Conservation (phyloP, 768 basidiomycete species). For the Cubamyces sp. region DNA sequence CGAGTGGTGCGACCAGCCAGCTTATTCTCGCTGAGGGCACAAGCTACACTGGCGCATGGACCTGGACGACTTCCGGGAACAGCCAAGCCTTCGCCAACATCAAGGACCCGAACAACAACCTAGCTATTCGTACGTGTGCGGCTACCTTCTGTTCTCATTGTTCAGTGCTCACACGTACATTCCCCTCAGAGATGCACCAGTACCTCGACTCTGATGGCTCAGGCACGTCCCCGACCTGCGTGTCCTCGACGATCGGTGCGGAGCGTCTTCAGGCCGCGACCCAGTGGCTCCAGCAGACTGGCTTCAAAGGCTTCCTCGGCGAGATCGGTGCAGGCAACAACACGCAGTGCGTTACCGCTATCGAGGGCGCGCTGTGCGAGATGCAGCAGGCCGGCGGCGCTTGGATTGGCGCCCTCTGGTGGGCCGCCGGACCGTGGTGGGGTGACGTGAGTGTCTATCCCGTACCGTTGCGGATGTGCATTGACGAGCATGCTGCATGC, state of each 20-base stretch:
- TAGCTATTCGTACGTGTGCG: conserved; percentile 51
- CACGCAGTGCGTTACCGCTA: conserved; percentile 48
- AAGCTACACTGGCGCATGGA: conserved; percentile 63
- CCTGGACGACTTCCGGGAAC: conserved; percentile 64
- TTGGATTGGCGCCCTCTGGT: conserved; percentile 62
- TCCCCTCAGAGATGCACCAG: conserved; percentile 63
- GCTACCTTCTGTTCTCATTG: background rate
- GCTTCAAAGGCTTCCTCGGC: conserved; percentile 66
- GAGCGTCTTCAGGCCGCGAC: conserved; percentile 61
- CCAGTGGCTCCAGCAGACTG: conserved; percentile 59
- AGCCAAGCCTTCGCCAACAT: conserved; percentile 52
- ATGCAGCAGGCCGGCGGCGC: conserved; percentile 55
- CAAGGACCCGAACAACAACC: conserved; percentile 63
- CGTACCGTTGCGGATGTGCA: background rate
- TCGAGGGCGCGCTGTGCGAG: conserved; percentile 57
- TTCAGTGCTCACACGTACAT: background rate
- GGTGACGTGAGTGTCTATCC: conserved; percentile 44
- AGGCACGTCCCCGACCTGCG: conserved; percentile 56
- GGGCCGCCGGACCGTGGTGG: conserved; percentile 71
- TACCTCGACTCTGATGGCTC: conserved; percentile 71
- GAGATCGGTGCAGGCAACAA: conserved; percentile 58
- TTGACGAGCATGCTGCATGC: background rate
- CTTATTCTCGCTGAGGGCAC: conserved; percentile 46
- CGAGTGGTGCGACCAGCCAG: conserved; percentile 57
- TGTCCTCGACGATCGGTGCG: conserved; percentile 61